Percentiles rank a stretch among this genome's conserved stretches.
These are phyloP conservation scores for Backusella psychrophila DNA, from an alignment of 192 early-diverging fungal genomes.

Conservation along the genomic window DNA sequence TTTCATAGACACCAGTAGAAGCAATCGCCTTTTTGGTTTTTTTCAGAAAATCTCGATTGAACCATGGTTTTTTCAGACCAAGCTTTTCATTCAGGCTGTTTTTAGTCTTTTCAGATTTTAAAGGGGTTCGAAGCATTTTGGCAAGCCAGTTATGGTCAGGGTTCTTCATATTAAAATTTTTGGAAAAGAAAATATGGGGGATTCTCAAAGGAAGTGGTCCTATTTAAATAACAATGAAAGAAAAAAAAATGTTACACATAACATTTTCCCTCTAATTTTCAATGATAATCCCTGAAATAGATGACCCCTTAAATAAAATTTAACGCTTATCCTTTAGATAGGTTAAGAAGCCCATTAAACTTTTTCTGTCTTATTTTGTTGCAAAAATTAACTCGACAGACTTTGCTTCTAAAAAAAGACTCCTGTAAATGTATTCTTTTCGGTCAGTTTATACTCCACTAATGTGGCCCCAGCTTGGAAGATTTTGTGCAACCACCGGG, in stretches of 20 bases:
- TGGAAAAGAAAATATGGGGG: neutral
- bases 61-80: neutral
- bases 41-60: neutral
- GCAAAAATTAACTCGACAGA: neutral
- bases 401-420: neutral
- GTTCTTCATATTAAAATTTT: neutral
- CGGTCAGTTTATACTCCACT: neutral
- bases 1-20: neutral
- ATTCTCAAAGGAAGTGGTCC: neutral
- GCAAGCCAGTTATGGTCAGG: neutral
- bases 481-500: neutral
- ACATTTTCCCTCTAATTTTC: neutral
- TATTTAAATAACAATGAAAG: slow-evolving; percentile 1
- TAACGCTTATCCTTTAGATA: neutral
- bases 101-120: neutral
- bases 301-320: neutral
- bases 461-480: neutral
- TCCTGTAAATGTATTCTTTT: neutral
- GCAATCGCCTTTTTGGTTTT: neutral
- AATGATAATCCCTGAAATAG: neutral
- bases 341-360: neutral
- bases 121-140: neutral
- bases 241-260: neutral
- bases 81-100: neutral
- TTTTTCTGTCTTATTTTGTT: neutral